Conservation (phyloP, 805 yeast species). For the Hanseniaspora clermontiae region DNA sequence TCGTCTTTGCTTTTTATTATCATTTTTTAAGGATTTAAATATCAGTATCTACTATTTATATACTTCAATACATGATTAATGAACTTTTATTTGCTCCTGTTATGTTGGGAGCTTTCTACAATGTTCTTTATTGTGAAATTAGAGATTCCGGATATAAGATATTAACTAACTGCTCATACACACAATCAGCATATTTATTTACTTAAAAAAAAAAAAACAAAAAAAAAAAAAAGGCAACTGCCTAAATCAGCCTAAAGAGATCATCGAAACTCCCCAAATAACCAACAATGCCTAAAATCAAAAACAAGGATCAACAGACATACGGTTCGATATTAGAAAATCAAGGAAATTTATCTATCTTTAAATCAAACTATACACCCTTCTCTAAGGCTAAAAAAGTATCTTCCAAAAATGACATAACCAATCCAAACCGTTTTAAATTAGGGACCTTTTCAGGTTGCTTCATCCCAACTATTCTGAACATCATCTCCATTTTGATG, state of each 20-base stretch:
- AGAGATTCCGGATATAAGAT: too few relatives aligned
- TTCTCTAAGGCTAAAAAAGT: slow-evolving; percentile 7
- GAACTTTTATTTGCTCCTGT: not conserved
- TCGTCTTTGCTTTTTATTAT: not conserved
- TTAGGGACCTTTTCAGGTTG: slow-evolving; percentile 80
- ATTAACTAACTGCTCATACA: too few relatives aligned
- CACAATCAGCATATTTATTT: not conserved
- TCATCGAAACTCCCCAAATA: too few relatives aligned
- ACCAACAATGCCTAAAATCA: slow-evolving; percentile 8
- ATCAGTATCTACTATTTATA: too few relatives aligned
- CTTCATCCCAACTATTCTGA: slow-evolving; percentile 82
- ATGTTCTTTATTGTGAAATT: too few relatives aligned
- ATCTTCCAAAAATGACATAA: slow-evolving; percentile 25
- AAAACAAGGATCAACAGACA: not conserved
- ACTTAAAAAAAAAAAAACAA: not conserved
- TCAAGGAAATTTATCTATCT: slow-evolving; percentile 28
- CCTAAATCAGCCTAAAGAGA: not conserved
- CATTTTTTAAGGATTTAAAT: too few relatives aligned
- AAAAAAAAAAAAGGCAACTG: not conserved
- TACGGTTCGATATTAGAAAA: not conserved
- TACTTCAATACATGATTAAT: too few relatives aligned
- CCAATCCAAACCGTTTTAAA: slow-evolving; percentile 33
- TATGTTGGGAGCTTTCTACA: too few relatives aligned
- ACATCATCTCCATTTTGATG: slow-evolving; percentile 88
- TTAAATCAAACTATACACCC: slow-evolving; percentile 38